Percentiles rank a stretch among this genome's conserved stretches.
These are phyloP conservation scores for Diaporthe sp. DNA, from an alignment of 2,329 filamentous ascomycete genomes.

Conservation along the genomic window DNA sequence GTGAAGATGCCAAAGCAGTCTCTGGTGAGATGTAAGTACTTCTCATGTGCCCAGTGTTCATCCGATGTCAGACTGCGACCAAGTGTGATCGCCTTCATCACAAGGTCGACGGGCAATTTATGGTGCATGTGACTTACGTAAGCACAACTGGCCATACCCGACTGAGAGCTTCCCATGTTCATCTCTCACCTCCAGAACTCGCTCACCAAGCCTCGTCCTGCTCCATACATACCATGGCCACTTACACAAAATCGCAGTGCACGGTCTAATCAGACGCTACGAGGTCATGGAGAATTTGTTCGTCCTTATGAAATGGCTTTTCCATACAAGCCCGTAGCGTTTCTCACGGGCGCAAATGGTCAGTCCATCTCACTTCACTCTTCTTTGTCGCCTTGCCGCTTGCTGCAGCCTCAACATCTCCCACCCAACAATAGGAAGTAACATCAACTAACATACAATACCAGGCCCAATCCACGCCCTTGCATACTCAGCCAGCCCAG, in stretches of 20 bases:
- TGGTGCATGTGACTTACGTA: constrained; percentile 17
- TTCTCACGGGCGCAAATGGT: constrained; percentile 72
- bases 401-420: background rate
- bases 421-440: background rate
- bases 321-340: constrained; percentile 63
- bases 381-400: background rate
- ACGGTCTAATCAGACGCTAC: background rate
- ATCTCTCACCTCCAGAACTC: background rate
- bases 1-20: background rate
- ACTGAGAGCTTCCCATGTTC: background rate
- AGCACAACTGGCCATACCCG: background rate
- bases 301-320: constrained; percentile 54
- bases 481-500: constrained; percentile 78
- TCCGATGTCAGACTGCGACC: background rate
- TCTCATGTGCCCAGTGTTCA: background rate
- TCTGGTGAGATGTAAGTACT: background rate
- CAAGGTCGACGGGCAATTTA: background rate
- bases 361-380: constrained; percentile 41
- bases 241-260: background rate
- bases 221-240: background rate
- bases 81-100: background rate
- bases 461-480: constrained; percentile 79
- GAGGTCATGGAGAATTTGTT: constrained; percentile 26
- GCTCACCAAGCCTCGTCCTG: background rate
- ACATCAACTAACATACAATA: background rate